These are phyloP conservation scores for Thelonectria olida DNA, from an alignment of 2,329 filamentous ascomycete species.

Conservation along the genomic window DNA sequence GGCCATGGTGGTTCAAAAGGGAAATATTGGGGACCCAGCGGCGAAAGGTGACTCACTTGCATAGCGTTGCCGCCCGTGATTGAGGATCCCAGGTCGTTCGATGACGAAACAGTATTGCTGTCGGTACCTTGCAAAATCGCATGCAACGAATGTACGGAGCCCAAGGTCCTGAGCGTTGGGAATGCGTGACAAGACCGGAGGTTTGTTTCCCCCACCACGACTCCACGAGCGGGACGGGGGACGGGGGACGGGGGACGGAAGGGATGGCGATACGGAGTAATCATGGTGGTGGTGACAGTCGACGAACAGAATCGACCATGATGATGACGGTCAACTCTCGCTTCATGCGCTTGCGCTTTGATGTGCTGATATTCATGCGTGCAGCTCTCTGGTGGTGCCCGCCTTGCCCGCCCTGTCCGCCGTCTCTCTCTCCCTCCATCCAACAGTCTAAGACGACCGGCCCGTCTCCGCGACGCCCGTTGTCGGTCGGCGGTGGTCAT, in stretches of 20 bases:
- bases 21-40: neutral
- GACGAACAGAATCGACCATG: too few species aligned
- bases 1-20: slow-evolving; percentile 3
- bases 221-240: slow-evolving; percentile 3
- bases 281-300: too few species aligned
- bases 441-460: slow-evolving; percentile 17
- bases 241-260: neutral
- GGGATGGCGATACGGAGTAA: too few species aligned
- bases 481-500: slow-evolving; percentile 27
- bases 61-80: slow-evolving; percentile 12
- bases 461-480: slow-evolving; percentile 39
- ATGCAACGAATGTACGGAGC: too few species aligned
- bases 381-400: neutral
- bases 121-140: too few species aligned
- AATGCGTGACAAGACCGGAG: slow-evolving; percentile 18
- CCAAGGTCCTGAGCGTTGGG: neutral
- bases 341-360: slow-evolving; percentile 1
- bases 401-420: neutral
- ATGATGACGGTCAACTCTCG: too few species aligned
- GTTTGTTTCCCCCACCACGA: neutral
- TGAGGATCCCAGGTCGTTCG: slow-evolving; percentile 17
- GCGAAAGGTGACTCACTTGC: slow-evolving; percentile 26
- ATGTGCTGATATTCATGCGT: slow-evolving; percentile 20
- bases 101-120: neutral
- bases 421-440: neutral